A percentile compares a stretch with the other conserved stretches of the same genome.
Evolutionary conservation across 2,329 filamentous ascomycete species (phyloP).

Genomic region (Camillea tinctor): DNA sequence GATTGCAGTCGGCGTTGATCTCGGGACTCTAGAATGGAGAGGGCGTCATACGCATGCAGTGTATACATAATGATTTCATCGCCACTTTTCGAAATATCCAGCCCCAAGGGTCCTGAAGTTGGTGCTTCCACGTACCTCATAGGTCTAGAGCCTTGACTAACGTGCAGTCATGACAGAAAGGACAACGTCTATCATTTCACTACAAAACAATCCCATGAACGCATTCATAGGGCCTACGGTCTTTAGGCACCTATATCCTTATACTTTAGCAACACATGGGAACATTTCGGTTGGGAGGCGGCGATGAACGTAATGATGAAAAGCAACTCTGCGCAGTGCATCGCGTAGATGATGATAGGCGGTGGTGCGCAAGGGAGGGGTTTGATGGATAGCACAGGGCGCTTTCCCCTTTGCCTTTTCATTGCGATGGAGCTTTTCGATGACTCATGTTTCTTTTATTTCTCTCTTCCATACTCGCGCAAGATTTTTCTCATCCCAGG

Average conservation of each 20-base stretch:
- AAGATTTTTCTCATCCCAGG: too few species aligned
- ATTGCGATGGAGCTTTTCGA: neutral
- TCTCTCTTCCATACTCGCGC: too few species aligned
- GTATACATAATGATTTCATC: neutral
- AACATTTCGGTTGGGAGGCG: neutral
- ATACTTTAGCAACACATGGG: neutral
- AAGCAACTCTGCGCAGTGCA: neutral
- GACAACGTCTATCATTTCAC: neutral
- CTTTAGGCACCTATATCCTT: constrained; percentile 3
- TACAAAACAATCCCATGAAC: neutral
- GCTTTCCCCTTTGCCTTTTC: neutral
- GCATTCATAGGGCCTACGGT: constrained; percentile 2
- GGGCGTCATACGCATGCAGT: neutral
- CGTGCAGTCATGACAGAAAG: neutral
- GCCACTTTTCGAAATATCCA: neutral
- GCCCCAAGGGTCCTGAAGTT: neutral
- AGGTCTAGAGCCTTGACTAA: neutral
- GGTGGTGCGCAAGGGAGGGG: neutral
- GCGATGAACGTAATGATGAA: neutral
- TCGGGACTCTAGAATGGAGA: neutral
- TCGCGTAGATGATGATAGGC: neutral
- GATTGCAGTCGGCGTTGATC: neutral
- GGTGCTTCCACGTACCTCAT: neutral
- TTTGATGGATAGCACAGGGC: neutral
- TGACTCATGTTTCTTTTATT: neutral